These are phyloP conservation scores for Antrodiella citrinella DNA, from an alignment of 768 basidiomycete genomes.

Conservation along the genomic window DNA sequence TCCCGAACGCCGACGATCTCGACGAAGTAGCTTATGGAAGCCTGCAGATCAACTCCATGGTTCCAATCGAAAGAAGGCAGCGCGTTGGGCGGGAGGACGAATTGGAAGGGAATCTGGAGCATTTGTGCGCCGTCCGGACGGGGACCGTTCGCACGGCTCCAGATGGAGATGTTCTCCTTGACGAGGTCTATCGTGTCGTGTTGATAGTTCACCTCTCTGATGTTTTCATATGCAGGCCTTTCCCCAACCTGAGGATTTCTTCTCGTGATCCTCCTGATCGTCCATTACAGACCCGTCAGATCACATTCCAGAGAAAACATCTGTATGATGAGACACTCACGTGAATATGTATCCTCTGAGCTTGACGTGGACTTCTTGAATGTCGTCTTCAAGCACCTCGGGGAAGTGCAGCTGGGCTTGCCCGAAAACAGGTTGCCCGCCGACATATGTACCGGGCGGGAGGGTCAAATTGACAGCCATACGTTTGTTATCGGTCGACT, in stretches of 20 bases:
- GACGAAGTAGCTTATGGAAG: conserved; percentile 8
- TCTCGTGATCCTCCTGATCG: neutral
- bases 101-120: conserved; percentile 16
- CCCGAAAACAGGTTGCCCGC: conserved; percentile 11
- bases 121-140: conserved; percentile 9
- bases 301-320: too few relatives aligned
- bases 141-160: conserved; percentile 5
- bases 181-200: conserved; percentile 7
- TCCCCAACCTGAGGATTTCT: too few relatives aligned
- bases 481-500: neutral
- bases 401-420: conserved; percentile 14
- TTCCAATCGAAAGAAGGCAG: conserved; percentile 15
- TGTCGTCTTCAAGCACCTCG: conserved; percentile 7
- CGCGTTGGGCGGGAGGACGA: conserved; percentile 9
- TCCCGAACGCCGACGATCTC: conserved; percentile 14
- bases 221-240: too few relatives aligned
- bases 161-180: conserved; percentile 10
- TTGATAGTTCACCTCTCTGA: neutral
- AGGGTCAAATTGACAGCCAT: neutral
- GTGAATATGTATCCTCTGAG: conserved; percentile 14
- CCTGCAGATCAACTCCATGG: neutral
- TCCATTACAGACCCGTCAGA: too few relatives aligned
- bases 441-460: conserved; percentile 1
- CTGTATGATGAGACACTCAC: conserved; percentile 8
- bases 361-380: conserved; percentile 16